Evolutionary conservation across 148 eudicot genomes (phyloP).

Genomic region (Vaccinium vitisidaea): DNA sequence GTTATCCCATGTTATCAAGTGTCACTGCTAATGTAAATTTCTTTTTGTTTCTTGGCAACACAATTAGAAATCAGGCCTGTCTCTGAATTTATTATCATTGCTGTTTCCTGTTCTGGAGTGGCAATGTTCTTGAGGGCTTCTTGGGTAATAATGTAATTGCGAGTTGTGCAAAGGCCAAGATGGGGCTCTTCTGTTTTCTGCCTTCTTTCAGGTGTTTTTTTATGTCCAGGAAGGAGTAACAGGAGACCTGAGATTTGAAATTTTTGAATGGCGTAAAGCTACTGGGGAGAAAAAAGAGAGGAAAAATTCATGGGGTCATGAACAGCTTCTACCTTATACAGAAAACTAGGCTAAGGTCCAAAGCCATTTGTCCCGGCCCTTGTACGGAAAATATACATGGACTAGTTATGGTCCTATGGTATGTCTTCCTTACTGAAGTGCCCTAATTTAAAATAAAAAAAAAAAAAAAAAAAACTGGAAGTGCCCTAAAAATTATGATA

Average conservation of each 20-base stretch:
- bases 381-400: too few relatives aligned
- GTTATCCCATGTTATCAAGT: conserved; percentile 50
- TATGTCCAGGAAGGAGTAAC: not conserved
- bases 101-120: not conserved
- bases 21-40: not conserved
- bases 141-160: not conserved
- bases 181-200: not conserved
- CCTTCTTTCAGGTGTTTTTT: not conserved
- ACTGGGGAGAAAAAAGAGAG: too few relatives aligned
- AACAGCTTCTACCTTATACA: too few relatives aligned
- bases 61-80: not conserved
- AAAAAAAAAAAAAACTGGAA: too few relatives aligned
- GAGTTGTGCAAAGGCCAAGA: not conserved
- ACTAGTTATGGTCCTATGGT: too few relatives aligned
- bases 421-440: too few relatives aligned
- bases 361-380: too few relatives aligned
- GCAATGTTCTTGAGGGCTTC: not conserved
- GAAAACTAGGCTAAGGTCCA: too few relatives aligned
- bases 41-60: not conserved
- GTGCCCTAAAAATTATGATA: too few relatives aligned
- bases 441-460: too few relatives aligned
- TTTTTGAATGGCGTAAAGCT: too few relatives aligned
- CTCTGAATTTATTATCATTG: not conserved
- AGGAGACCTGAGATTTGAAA: not conserved
- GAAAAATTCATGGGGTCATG: too few relatives aligned